Base-by-base conservation (phyloP, 495 filamentous ascomycete species). In the Viridothelium virens region DNA sequence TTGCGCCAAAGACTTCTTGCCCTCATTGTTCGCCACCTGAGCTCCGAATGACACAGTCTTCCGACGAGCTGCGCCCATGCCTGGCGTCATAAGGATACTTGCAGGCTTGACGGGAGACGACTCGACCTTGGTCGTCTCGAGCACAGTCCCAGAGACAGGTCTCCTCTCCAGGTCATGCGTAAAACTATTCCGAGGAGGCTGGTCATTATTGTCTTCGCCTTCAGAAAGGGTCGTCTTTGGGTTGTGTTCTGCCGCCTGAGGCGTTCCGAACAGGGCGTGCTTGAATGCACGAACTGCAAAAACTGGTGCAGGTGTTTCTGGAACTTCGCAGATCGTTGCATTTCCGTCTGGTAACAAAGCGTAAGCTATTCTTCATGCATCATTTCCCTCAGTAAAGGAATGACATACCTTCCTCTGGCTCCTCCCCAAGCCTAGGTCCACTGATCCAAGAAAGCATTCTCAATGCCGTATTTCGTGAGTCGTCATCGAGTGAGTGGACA, bases 241-340 rank as follows among this genome's bases (percentile, higher is more conserved):
- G 36, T 74, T 71, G 12, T 65, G 39, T 63, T 82, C 76, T 1
- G 79, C 76, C 33, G 79, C 81, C 25, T 83, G 85, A 18, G 91
- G 91, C 2, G 91, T 93, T 41, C 95, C 94, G 79, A 96, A 97
- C 44, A 98, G 75, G 18, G 90, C 92, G 65, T 89, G 92, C 71
- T 90, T 94, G 76, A 97, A 86, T 18, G 94, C 95, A 71, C 92
- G 91, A 65, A 94, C 85, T 12, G 92, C 93, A 79, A 98, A 97
- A 1, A 96, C 84, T 33, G 92, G 91, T 36, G 91, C 95, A 11
- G 94, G 95, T 5, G 94, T 97, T 68, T 96, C 91, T 66, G 93
- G 94, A 7, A 83, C 81, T 56, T 96, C 91, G 48, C 70, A 69
- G 38, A 18, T 53, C 41, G 67, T 66, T 31, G 65, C 37, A 44